Evolutionary conservation across 129 eudicot genomes (phyloP).

Genomic region (Lactuca sativa): DNA sequence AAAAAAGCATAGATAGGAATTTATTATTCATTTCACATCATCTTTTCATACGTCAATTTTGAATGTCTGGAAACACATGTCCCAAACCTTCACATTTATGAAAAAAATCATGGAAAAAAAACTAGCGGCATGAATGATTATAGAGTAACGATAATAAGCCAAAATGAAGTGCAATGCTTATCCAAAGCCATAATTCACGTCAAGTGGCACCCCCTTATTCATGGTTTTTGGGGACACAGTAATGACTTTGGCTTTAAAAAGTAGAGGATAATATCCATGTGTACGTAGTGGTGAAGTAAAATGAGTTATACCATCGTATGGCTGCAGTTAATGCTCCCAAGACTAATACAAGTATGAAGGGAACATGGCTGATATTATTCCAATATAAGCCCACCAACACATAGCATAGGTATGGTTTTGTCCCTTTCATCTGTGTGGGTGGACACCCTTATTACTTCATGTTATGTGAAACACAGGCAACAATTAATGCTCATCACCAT

Average conservation of each 20-base stretch:
- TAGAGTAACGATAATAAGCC: constrained; percentile 6
- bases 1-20: not conserved
- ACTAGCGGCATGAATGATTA: not conserved
- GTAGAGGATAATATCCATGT: constrained; percentile 26
- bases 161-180: constrained; percentile 24
- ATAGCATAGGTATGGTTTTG: constrained; percentile 26
- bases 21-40: constrained; percentile 4
- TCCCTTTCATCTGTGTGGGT: constrained; percentile 28
- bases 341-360: constrained; percentile 12
- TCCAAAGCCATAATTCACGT: constrained; percentile 33
- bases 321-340: constrained; percentile 23
- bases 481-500: constrained; percentile 25
- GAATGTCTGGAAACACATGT: constrained; percentile 9
- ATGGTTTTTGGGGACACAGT: constrained; percentile 34
- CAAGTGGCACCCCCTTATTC: constrained; percentile 29
- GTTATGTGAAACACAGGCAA: constrained; percentile 28
- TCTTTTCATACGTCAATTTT: constrained; percentile 4
- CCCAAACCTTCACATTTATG: not conserved
- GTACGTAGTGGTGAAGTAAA: constrained; percentile 43
- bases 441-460: constrained; percentile 29
- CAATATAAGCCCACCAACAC: constrained; percentile 30
- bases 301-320: constrained; percentile 26
- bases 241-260: constrained; percentile 33
- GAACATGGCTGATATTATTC: constrained; percentile 41
- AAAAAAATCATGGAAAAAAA: not conserved